Percentiles rank a stretch among this genome's conserved stretches.
These are phyloP conservation scores for Scytalidium sp. DNA, from an alignment of 2,329 filamentous ascomycete genomes.

Conservation along the genomic window DNA sequence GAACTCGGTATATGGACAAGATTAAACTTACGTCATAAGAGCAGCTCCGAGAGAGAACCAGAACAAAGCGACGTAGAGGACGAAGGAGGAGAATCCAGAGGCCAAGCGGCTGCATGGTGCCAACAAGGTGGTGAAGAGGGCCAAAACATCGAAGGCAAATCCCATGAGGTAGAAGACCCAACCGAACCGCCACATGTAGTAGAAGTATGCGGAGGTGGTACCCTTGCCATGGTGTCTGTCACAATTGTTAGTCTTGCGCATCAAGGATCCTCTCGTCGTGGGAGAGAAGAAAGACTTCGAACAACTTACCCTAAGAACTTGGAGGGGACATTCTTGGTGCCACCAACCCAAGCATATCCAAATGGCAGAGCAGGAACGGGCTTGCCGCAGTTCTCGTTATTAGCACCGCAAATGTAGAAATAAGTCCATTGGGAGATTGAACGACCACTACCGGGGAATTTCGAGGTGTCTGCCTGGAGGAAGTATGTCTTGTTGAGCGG, in stretches of 20 bases:
- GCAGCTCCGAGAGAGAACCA: constrained; percentile 65
- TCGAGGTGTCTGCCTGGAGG: constrained; percentile 72
- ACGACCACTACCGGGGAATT: constrained; percentile 64
- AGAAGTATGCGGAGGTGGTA: constrained; percentile 63
- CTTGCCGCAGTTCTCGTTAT: constrained; percentile 61
- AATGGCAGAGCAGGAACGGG: constrained; percentile 63
- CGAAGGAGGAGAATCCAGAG: constrained; percentile 61
- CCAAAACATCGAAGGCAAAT: constrained; percentile 70
- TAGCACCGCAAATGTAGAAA: constrained; percentile 74
- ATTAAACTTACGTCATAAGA: constrained; percentile 69
- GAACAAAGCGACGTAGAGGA: constrained; percentile 59
- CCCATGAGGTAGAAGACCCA: constrained; percentile 89
- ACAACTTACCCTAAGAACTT: constrained; percentile 48
- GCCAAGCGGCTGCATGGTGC: constrained; percentile 71
- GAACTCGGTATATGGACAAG: constrained; percentile 7
- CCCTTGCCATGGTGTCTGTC: constrained; percentile 47
- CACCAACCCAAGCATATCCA: constrained; percentile 68
- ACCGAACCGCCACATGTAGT: constrained; percentile 84
- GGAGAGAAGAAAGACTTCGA: not conserved
- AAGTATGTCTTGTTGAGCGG: constrained; percentile 80
- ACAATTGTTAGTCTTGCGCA: not conserved
- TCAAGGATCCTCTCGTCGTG: too few relatives aligned
- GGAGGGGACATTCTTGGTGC: constrained; percentile 46
- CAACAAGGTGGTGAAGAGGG: constrained; percentile 66
- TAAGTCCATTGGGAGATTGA: constrained; percentile 80